Base-by-base conservation (phyloP, 2,329 filamentous ascomycete species). In the Colletotrichum euphorbiae region DNA sequence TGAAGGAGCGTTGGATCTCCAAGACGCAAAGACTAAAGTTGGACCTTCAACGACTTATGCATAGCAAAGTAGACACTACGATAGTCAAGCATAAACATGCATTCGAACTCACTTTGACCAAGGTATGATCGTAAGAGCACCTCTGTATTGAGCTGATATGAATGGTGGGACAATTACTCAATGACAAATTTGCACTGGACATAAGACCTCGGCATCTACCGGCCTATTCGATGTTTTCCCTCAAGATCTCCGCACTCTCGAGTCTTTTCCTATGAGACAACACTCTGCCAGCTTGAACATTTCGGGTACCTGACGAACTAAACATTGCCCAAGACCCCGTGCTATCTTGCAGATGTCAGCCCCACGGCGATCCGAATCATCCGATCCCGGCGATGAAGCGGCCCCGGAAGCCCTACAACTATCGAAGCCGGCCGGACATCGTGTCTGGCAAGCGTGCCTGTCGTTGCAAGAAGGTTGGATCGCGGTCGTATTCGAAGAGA, bases 141-240 rank as follows among this genome's bases (percentile, higher is more conserved):
- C 11, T 3, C 9, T 38, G 12, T 11, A 38, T 12, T 13, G 36
- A 38, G 33, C 48, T 51, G 48, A 51, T 51, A 33, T 33, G 48
- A n/a, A 28, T 15, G 31, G 24, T 51, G 48, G 48, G 48, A 24
- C 21, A 12, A 28, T 7, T 7, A 31, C 31, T 2, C 8, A n/a
- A 2, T 36, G 28, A 52, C 48, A 36, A 15, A 36, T 52, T n/a
- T 8, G 15, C 17, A 31, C 24, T 15, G 48, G 48, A 36, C 28
- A 52, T 52, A 36, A 36, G 48, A 33, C 48, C 15, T 52, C 48
- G 48, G 48, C 28, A 52, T 15, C 28, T 52, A 4, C 24, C 24
- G 12, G 48, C 15, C 28, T 11, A 31, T n/a, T 31, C 48, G 3
- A 52, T 52, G 24, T 52, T 8, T 17, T 31, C 28, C 21, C 24